Evolutionary conservation across 2,329 filamentous ascomycete species (phyloP).

Genomic region (Alternaria brassicae): DNA sequence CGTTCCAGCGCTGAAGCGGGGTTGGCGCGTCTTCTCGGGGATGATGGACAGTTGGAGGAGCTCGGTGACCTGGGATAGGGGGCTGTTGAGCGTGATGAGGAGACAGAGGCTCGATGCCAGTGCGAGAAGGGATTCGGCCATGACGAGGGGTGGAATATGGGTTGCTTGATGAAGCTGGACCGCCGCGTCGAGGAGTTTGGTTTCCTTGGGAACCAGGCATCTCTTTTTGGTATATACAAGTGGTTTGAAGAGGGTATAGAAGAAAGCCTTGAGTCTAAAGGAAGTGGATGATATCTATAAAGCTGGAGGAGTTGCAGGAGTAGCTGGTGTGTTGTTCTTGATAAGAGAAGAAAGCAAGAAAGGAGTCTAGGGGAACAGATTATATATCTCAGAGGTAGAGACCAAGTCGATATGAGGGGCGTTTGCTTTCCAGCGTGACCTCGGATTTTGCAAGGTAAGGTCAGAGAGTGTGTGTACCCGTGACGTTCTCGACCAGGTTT

Average conservation of each 20-base stretch:
- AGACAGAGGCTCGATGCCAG: not conserved
- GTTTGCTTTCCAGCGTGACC: not conserved
- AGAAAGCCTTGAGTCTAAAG: not conserved
- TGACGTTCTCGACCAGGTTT: not conserved
- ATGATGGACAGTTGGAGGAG: conserved; percentile 1
- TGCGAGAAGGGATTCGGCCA: not conserved
- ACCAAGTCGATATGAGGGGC: not conserved
- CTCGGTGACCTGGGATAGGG: not conserved
- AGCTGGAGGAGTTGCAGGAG: not conserved
- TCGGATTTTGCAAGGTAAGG: not conserved
- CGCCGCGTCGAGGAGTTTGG: not conserved
- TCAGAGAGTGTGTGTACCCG: not conserved
- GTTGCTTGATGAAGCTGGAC: not conserved
- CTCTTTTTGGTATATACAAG: not conserved
- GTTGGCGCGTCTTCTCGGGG: not conserved
- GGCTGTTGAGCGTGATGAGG: not conserved
- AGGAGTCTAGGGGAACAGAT: not conserved
- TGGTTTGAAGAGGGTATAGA: not conserved
- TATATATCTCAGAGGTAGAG: not conserved
- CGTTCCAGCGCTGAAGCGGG: conserved; percentile 7
- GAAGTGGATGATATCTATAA: not conserved
- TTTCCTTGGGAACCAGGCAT: not conserved
- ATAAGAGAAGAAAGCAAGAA: not conserved
- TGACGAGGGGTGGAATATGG: not conserved
- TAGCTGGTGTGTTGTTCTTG: not conserved